Base-by-base conservation (phyloP, 768 basidiomycete genomes). In the Gelatoporia subvermispora region DNA sequence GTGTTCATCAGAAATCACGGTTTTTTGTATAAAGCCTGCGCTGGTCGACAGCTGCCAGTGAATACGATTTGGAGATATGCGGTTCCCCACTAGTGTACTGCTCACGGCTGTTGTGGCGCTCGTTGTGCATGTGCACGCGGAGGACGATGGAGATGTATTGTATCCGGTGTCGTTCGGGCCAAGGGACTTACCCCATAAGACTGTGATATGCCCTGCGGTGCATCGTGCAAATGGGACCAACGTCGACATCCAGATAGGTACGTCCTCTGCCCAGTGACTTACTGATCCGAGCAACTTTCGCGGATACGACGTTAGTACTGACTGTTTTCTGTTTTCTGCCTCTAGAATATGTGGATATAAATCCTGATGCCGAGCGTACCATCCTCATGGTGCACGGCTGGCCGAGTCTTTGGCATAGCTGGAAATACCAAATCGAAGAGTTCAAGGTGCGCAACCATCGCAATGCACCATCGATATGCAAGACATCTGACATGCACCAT, bases 311-410 rank as follows among this genome's bases (percentile, higher is more conserved):
- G n/a, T 18, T 10, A 41, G 22, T 11, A 11, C 16, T 16, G 18
- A 21, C 10, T 38, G n/a, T 15, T 11, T n/a, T 7, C 47, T 8
- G 18, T 48, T 16, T 25, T 22, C 18, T 23, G 8, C 4, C 16
- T 11, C 22, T 51, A 84, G 85, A 75, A 52, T 88, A 87, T 58
- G 74, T 80, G 20, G 75, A 88, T 35, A 58, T 87, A 50, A 85
- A 87, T 52, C 72, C 80, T 9, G 52, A 49, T 0, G 77, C 77
- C 3, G 62, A 73, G 22, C 69, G 64, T 13, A 77, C 81, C 0
- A 65, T 88, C 2, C 41, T 89, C 24, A 74, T 89, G 73, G 79
- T 88, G 0, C 87, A 89, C 56, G 87, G 87, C 3, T 89, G 87
- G 87, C 87, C 87, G 0, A 75, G 81, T 53, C 62, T 88, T 3